A percentile compares a stretch with the other conserved stretches of the same genome.
Conservation (phyloP, 495 filamentous ascomycete species). For the Hyaloscypha variabilis region DNA sequence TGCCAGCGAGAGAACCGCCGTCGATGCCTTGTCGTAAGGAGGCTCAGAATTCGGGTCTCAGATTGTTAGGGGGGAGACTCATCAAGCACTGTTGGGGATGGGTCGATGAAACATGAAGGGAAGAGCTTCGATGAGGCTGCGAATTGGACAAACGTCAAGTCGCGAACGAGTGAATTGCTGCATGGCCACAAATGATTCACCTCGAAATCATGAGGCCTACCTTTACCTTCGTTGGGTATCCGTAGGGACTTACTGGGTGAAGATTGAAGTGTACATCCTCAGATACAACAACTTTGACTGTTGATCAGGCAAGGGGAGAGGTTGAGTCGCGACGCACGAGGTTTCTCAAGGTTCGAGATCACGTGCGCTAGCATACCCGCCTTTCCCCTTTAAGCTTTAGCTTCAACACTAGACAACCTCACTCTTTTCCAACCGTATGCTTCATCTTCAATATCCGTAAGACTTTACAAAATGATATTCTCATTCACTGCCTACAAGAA, state of each 20-base stretch:
- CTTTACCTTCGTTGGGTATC: background rate
- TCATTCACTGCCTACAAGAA: too few species aligned
- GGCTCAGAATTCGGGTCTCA: background rate
- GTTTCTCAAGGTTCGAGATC: background rate
- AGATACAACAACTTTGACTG: background rate
- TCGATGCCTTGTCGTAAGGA: background rate
- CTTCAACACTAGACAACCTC: background rate
- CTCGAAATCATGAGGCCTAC: background rate
- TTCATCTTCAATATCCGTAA: too few species aligned
- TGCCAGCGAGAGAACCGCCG: background rate
- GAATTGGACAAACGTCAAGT: background rate
- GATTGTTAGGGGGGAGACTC: background rate
- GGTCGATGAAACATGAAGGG: background rate
- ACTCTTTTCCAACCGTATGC: too few species aligned
- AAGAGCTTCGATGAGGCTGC: background rate
- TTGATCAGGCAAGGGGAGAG: background rate
- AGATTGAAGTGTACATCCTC: background rate
- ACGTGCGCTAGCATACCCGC: background rate
- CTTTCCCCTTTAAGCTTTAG: background rate
- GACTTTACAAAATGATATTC: too few species aligned
- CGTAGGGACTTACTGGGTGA: background rate
- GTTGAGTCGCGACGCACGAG: background rate
- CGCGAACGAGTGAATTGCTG: background rate
- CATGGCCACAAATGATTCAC: background rate
- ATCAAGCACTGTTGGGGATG: background rate